phyloP scores from a whole-genome alignment of 1,284 basidiomycete genomes.

The Austroboletus rostrupii region DNA sequence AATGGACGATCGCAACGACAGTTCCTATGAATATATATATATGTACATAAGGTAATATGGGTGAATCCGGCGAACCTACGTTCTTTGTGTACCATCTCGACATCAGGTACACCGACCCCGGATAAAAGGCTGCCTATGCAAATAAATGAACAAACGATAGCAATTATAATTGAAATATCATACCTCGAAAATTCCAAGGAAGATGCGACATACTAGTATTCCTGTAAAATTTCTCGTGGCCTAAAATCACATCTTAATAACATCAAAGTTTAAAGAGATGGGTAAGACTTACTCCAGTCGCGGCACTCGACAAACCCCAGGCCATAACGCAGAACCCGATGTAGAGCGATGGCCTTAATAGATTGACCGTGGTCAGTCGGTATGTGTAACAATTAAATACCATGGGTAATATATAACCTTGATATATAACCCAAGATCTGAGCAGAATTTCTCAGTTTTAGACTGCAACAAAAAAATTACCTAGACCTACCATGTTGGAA shows the following conservation, averaged over 20 bases:
- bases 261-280: not conserved
- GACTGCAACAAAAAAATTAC: not conserved
- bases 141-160: not conserved
- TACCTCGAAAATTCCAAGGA: conserved; percentile 62
- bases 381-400: not conserved
- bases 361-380: not conserved
- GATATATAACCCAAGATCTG: conserved; percentile 53
- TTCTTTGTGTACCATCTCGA: conserved; percentile 67
- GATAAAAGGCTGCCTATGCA: conserved; percentile 56
- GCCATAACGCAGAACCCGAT: conserved; percentile 57
- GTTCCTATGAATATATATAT: conserved; percentile 39
- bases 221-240: conserved; percentile 52
- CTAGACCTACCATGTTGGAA: conserved; percentile 53
- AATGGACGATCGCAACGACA: conserved; percentile 66
- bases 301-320: conserved; percentile 60
- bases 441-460: not conserved
- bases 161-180: too few relatives aligned
- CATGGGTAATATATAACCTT: conserved; percentile 31
- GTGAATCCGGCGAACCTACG: conserved; percentile 25
- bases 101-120: conserved; percentile 56
- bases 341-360: conserved; percentile 55
- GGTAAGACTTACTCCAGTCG: conserved; percentile 50
- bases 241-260: conserved; percentile 29
- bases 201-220: conserved; percentile 55
- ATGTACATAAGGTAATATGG: not conserved